A percentile compares a stretch with the other conserved stretches of the same genome.
Evolutionary conservation across 768 basidiomycete species (phyloP).

Genomic region (Russula dissimulans): DNA sequence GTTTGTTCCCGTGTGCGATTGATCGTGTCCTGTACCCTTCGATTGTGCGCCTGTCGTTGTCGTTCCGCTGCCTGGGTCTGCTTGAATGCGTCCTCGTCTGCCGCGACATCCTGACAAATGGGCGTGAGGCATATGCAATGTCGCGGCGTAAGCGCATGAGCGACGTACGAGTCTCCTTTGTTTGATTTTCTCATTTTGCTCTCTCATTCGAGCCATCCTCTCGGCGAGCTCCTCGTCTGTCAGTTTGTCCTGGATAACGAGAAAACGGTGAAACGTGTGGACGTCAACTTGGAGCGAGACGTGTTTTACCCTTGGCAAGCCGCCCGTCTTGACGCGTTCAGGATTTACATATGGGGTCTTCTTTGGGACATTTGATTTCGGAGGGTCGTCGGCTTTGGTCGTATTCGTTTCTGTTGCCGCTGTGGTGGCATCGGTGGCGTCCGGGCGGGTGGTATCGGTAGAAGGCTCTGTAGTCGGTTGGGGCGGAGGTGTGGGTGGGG

Average conservation of each 20-base stretch:
- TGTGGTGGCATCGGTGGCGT: neutral
- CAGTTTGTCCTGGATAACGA: slow-evolving; percentile 47
- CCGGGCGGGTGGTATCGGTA: neutral
- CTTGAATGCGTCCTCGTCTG: slow-evolving; percentile 72
- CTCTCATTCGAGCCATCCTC: slow-evolving; percentile 59
- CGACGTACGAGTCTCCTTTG: slow-evolving; percentile 49
- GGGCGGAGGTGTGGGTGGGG: slow-evolving; percentile 7
- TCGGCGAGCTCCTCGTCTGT: slow-evolving; percentile 58
- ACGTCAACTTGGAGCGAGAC: slow-evolving; percentile 9
- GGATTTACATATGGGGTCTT: slow-evolving; percentile 73
- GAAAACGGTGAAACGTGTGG: neutral
- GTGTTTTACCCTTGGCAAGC: slow-evolving; percentile 49
- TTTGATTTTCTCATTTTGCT: slow-evolving; percentile 71
- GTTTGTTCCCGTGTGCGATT: slow-evolving; percentile 69
- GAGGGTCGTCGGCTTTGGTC: slow-evolving; percentile 18
- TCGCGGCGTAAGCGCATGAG: neutral
- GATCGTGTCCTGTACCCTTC: slow-evolving; percentile 60
- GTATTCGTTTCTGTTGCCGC: neutral
- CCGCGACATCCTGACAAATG: slow-evolving; percentile 55
- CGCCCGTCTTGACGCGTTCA: slow-evolving; percentile 79
- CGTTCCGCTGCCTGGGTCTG: slow-evolving; percentile 60
- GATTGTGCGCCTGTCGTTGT: slow-evolving; percentile 43
- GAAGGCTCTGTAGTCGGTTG: neutral
- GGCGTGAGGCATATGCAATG: neutral
- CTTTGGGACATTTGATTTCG: slow-evolving; percentile 28